Conservation (phyloP, 2,329 filamentous ascomycete genomes). For the Thelonectria rubi region DNA sequence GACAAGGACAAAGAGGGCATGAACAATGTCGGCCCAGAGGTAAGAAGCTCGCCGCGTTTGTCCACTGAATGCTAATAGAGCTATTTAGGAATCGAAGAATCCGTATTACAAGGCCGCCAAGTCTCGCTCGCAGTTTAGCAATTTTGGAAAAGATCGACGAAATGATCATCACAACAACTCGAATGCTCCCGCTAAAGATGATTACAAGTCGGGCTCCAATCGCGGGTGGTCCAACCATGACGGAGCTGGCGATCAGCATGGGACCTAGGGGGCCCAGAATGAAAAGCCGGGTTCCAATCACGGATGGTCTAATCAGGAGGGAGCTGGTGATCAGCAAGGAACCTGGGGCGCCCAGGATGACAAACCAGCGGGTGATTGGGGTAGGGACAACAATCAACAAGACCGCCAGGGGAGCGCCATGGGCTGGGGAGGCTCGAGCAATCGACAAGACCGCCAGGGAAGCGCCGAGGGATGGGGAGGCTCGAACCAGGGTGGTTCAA, state of each 20-base stretch:
- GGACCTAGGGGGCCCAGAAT: slow-evolving; percentile 2
- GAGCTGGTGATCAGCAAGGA: no score
- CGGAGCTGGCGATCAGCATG: slow-evolving; percentile 15
- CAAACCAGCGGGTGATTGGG: slow-evolving; percentile 1
- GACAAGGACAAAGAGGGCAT: slow-evolving; percentile 35
- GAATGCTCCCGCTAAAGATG: slow-evolving; percentile 21
- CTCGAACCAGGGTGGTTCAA: background rate
- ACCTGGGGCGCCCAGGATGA: background rate
- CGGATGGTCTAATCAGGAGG: background rate
- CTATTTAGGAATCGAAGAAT: slow-evolving; percentile 34
- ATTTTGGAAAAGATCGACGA: slow-evolving; percentile 26
- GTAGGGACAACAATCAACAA: slow-evolving; percentile 19
- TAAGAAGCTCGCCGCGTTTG: slow-evolving; percentile 19
- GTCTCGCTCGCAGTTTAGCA: slow-evolving; percentile 29
- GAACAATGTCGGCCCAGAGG: slow-evolving; percentile 46
- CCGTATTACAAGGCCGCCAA: slow-evolving; percentile 43
- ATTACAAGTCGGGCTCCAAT: slow-evolving; percentile 16
- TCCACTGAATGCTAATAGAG: slow-evolving; percentile 14
- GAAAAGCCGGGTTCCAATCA: slow-evolving; percentile 20
- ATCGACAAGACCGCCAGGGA: no score
- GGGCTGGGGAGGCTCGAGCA: no score
- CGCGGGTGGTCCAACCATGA: slow-evolving; percentile 29
- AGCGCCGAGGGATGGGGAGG: background rate
- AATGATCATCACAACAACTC: slow-evolving; percentile 26
- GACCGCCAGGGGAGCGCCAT: background rate